Conservation (phyloP, 176 grass and related monocot species). For the Eragrostis curvula region DNA sequence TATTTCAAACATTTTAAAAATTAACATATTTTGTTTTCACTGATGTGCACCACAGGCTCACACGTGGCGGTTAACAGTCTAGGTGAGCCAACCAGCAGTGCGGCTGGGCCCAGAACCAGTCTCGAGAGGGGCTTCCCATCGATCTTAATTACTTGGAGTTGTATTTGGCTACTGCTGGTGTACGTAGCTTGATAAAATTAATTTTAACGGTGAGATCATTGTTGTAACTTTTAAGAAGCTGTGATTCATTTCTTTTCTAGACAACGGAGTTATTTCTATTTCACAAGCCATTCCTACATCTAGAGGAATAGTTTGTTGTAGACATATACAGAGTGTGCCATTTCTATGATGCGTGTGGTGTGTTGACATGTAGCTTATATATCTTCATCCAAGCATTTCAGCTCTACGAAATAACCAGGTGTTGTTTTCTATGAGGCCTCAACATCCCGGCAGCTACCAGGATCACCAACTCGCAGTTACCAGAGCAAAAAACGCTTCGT, state of each 20-base stretch:
- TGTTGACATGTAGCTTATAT: no score
- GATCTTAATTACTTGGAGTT: neutral
- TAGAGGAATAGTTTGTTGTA: neutral
- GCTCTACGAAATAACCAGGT: no score
- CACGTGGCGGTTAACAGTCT: slow-evolving; percentile 43
- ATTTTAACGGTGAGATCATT: neutral
- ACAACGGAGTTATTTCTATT: neutral
- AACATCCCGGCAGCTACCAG: no score
- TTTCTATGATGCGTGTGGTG: neutral
- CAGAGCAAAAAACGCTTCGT: no score
- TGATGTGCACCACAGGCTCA: slow-evolving; percentile 44
- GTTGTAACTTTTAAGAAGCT: neutral
- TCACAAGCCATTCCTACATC: neutral
- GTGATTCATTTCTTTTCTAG: neutral
- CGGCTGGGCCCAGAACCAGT: slow-evolving; percentile 27
- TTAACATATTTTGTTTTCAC: neutral
- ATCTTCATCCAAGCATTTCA: no score
- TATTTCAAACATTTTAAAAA: no score
- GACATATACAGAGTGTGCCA: neutral
- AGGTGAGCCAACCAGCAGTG: slow-evolving; percentile 26
- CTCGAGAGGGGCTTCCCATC: slow-evolving; percentile 17
- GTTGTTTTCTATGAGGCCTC: no score
- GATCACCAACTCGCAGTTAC: no score
- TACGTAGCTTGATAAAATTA: slow-evolving; percentile 20
- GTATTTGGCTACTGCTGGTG: slow-evolving; percentile 23